A percentile compares a stretch with the other conserved stretches of the same genome.
Conservation (phyloP, 148 eudicot genomes). For the Suaeda aralocaspica region DNA sequence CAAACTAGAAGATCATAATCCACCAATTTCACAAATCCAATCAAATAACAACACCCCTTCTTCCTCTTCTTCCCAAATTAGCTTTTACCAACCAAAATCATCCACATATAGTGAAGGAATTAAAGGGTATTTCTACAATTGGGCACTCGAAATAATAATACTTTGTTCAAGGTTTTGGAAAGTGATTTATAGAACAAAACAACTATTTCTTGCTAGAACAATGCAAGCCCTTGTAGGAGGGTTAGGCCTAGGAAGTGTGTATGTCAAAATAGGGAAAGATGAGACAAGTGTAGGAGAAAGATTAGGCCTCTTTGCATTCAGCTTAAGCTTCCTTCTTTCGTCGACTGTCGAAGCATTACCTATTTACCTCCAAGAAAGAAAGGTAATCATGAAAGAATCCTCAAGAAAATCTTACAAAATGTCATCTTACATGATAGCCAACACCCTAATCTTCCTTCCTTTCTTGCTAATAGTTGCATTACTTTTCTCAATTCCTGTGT, state of each 20-base stretch:
- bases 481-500: constrained; percentile 66
- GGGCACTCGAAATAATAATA: constrained; percentile 45
- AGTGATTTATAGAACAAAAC: constrained; percentile 82
- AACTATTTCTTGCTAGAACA: constrained; percentile 78
- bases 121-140: constrained; percentile 8
- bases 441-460: constrained; percentile 80
- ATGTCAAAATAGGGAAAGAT: constrained; percentile 50
- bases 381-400: constrained; percentile 89
- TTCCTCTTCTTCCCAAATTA: not conserved
- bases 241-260: constrained; percentile 82
- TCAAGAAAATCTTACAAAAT: constrained; percentile 68
- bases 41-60: constrained; percentile 5
- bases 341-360: constrained; percentile 97
- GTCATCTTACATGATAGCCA: constrained; percentile 84
- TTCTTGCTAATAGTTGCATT: constrained; percentile 66
- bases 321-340: constrained; percentile 84
- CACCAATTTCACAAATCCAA: constrained; percentile 4
- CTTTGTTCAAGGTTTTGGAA: constrained; percentile 74
- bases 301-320: constrained; percentile 85
- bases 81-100: not conserved
- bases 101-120: constrained; percentile 4
- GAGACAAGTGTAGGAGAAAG: constrained; percentile 67
- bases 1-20: constrained; percentile 42
- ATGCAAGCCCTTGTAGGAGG: constrained; percentile 96
- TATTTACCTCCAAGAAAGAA: constrained; percentile 86